phyloP scores from a whole-genome alignment of 495 filamentous ascomycete species.

The Neurospora sp. region DNA sequence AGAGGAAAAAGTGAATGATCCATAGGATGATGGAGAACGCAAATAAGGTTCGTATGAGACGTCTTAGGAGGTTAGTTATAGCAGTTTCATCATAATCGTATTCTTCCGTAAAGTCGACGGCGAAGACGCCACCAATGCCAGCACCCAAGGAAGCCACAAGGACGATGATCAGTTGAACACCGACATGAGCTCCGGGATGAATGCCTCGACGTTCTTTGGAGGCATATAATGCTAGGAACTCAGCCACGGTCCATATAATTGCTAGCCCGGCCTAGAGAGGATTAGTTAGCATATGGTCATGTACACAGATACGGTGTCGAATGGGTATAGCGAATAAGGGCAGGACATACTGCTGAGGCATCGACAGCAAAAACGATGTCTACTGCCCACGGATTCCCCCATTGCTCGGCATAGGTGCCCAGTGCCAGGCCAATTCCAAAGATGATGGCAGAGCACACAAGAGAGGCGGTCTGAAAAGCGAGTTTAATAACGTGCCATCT shows the following conservation, averaged over 20 bases:
- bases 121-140: constrained; percentile 10
- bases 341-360: constrained; percentile 7
- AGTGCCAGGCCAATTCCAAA: constrained; percentile 18
- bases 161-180: constrained; percentile 26
- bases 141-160: constrained; percentile 7
- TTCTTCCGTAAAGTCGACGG: background rate
- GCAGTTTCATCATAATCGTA: constrained; percentile 3
- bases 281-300: background rate
- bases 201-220: constrained; percentile 19
- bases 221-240: constrained; percentile 21
- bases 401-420: constrained; percentile 4
- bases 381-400: background rate
- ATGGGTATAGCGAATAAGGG: background rate
- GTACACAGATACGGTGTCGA: background rate
- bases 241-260: constrained; percentile 25
- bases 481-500: constrained; percentile 24
- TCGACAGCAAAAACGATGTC: constrained; percentile 3
- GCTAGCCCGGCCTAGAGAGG: constrained; percentile 19
- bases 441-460: constrained; percentile 17
- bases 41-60: constrained; percentile 2
- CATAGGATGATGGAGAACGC: constrained; percentile 10
- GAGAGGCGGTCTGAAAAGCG: constrained; percentile 16
- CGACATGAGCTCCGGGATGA: constrained; percentile 30
- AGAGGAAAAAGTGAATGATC: constrained; percentile 30
- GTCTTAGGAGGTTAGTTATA: background rate